Conservation (phyloP, 805 yeast genomes). For the Starmerella sirachaensis region DNA sequence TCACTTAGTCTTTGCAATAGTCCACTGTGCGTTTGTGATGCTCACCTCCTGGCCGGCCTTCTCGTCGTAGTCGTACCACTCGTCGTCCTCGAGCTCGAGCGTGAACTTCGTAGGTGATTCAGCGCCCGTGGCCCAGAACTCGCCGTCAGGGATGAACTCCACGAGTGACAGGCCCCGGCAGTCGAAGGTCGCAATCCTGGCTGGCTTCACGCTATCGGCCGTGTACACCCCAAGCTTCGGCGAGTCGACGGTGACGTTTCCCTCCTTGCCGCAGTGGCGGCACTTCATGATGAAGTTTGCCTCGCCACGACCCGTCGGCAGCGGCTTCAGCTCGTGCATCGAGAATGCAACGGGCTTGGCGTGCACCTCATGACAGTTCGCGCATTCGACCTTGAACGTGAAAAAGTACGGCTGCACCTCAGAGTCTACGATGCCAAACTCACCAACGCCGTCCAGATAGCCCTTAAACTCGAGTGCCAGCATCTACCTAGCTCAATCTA, state of each 20-base stretch:
- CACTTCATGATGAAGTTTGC: conserved; percentile 76
- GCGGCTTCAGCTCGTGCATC: conserved; percentile 36
- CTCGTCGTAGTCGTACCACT: conserved; percentile 95
- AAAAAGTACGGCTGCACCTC: conserved; percentile 56
- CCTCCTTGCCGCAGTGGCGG: conserved; percentile 42
- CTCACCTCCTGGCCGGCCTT: conserved; percentile 68
- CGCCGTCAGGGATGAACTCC: conserved; percentile 47
- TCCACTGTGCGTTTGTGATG: conserved; percentile 62
- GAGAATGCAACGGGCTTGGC: conserved; percentile 59
- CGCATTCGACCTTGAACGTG: conserved; percentile 62
- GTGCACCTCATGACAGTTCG: conserved; percentile 67
- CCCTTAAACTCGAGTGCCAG: conserved; percentile 31
- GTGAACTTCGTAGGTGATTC: conserved; percentile 42
- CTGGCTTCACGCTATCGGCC: conserved; percentile 32
- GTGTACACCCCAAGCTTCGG: conserved; percentile 25
- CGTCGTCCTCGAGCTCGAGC: conserved; percentile 66
- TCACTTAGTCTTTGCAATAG: conserved; percentile 32
- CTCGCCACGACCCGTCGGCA: conserved; percentile 64
- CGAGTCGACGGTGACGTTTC: conserved; percentile 26
- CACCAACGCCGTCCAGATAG: conserved; percentile 43
- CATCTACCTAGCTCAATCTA: conserved; percentile 18
- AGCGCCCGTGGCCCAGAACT: conserved; percentile 33
- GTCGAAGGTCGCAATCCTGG: conserved; percentile 55
- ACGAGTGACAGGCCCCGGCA: conserved; percentile 71
- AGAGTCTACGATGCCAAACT: conserved; percentile 49